phyloP scores from a whole-genome alignment of 768 basidiomycete genomes.

The Russula griseocarnosa region DNA sequence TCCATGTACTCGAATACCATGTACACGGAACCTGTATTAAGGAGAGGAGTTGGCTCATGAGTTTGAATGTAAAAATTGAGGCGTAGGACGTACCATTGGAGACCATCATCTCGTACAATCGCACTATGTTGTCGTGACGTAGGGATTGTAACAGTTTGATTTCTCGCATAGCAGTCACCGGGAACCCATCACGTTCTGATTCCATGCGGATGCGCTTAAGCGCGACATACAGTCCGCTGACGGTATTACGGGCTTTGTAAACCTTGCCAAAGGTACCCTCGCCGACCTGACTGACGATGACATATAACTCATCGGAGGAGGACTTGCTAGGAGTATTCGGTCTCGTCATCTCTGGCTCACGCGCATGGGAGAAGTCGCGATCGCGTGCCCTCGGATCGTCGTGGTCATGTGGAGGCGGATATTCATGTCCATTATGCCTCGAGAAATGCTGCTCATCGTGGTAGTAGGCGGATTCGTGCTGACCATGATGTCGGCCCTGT shows the following conservation, averaged over 20 bases:
- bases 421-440: conserved; percentile 25
- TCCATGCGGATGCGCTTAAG: conserved; percentile 98
- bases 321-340: conserved; percentile 25
- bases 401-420: conserved; percentile 18
- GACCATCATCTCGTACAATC: conserved; percentile 97
- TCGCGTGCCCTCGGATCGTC: conserved; percentile 10
- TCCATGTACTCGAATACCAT: conserved; percentile 99
- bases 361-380: conserved; percentile 15
- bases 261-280: conserved; percentile 99
- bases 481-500: conserved; percentile 20
- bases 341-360: conserved; percentile 19
- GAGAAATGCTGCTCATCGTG: conserved; percentile 20
- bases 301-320: conserved; percentile 59
- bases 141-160: conserved; percentile 95
- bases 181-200: conserved; percentile 94
- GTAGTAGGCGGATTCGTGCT: conserved; percentile 12
- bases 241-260: conserved; percentile 85
- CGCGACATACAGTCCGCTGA: conserved; percentile 76
- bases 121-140: conserved; percentile 84
- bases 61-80: conserved; percentile 9
- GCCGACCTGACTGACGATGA: conserved; percentile 88
- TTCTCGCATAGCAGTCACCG: conserved; percentile 97
- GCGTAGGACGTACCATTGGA: conserved; percentile 68
- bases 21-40: conserved; percentile 75
- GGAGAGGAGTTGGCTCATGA: conserved; percentile 7